Percentiles rank a stretch among this genome's conserved stretches.
These are phyloP conservation scores for Ogataea methanolica DNA, from an alignment of 805 yeast species.

Conservation along the genomic window DNA sequence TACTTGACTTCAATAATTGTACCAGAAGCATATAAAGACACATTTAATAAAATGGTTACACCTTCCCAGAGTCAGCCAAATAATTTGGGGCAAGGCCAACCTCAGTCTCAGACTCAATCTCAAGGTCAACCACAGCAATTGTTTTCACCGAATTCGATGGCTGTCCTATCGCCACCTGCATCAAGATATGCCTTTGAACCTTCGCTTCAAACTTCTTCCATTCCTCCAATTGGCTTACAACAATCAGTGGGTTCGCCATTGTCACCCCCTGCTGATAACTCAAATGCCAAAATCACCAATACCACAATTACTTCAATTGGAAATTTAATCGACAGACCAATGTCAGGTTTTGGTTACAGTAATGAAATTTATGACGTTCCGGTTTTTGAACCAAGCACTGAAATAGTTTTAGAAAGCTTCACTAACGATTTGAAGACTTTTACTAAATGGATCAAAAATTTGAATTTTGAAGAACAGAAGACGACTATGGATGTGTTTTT, in stretches of 20 bases:
- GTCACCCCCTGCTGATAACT: constrained; percentile 9
- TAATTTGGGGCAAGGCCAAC: too few relatives aligned
- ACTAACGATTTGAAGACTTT: constrained; percentile 41
- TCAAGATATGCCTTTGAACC: constrained; percentile 32
- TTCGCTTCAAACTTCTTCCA: constrained; percentile 16
- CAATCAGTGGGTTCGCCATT: constrained; percentile 14
- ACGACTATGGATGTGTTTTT: constrained; percentile 46
- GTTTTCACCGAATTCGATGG: constrained; percentile 29
- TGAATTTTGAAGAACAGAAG: constrained; percentile 42
- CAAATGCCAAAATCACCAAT: neutral
- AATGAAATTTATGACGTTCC: constrained; percentile 26
- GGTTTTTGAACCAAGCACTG: constrained; percentile 29
- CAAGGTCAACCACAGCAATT: constrained; percentile 4
- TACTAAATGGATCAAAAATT: constrained; percentile 42
- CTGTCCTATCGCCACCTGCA: constrained; percentile 39
- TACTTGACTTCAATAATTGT: too few relatives aligned
- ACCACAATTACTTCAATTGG: constrained; percentile 5
- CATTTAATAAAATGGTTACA: too few relatives aligned
- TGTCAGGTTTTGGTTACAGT: constrained; percentile 12
- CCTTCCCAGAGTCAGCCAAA: too few relatives aligned
- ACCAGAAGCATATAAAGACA: too few relatives aligned
- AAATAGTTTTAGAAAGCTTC: constrained; percentile 28
- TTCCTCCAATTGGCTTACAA: constrained; percentile 23
- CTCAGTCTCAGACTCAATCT: too few relatives aligned
- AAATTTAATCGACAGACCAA: constrained; percentile 12